Conservation (phyloP, 768 basidiomycete species). For the Tylopilus plumbeoviolaceoides region DNA sequence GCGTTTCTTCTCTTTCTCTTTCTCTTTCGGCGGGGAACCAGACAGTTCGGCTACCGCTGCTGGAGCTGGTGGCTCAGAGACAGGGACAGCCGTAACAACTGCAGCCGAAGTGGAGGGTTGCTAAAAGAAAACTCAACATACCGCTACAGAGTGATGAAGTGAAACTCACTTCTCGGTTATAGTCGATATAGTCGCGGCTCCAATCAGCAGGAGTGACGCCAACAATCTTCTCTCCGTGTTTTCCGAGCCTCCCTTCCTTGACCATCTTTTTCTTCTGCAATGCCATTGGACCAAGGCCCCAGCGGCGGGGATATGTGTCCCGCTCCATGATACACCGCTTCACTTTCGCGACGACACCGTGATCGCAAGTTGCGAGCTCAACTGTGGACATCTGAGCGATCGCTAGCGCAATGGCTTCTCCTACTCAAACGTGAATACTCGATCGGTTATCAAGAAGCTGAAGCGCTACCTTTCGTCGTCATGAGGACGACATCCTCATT, state of each 20-base stretch:
- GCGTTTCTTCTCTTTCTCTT: constrained; percentile 78
- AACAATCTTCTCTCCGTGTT: constrained; percentile 86
- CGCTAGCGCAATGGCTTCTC: constrained; percentile 91
- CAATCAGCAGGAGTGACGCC: constrained; percentile 88
- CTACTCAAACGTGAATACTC: constrained; percentile 32
- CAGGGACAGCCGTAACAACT: constrained; percentile 18
- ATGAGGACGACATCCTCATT: constrained; percentile 97
- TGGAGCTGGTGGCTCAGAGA: constrained; percentile 26
- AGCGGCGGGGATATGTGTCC: constrained; percentile 95
- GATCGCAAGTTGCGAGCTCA: constrained; percentile 95
- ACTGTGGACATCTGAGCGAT: constrained; percentile 99
- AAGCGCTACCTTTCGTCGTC: constrained; percentile 85
- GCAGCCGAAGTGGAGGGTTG: constrained; percentile 38
- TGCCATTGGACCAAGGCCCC: constrained; percentile 98
- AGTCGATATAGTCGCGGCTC: constrained; percentile 93
- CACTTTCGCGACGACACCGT: constrained; percentile 98
- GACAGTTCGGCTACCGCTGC: constrained; percentile 31
- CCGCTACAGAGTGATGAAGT: not conserved
- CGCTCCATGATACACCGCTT: constrained; percentile 99
- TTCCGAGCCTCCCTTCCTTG: constrained; percentile 96
- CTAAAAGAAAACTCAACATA: constrained; percentile 22
- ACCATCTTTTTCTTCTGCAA: constrained; percentile 97
- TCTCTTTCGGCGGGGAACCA: constrained; percentile 37
- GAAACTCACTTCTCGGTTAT: constrained; percentile 60
- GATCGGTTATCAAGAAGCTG: not conserved